phyloP scores from a whole-genome alignment of 768 basidiomycete genomes.

The Termitomyces sp. region DNA sequence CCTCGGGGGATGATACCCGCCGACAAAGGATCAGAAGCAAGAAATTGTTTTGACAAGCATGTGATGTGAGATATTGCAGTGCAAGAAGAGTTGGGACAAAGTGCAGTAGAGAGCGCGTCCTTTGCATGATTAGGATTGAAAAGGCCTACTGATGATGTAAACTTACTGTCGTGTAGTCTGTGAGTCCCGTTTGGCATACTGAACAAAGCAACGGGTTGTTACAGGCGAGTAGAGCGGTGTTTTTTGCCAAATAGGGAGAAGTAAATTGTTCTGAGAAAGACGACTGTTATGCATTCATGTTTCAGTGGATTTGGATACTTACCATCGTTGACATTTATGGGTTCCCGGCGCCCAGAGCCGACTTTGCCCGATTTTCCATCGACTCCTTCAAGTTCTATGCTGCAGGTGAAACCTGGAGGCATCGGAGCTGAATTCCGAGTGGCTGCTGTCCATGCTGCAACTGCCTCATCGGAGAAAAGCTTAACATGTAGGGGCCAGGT shows the following conservation, averaged over 20 bases:
- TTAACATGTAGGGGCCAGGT: slow-evolving; percentile 73
- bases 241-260: slow-evolving; percentile 41
- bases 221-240: slow-evolving; percentile 33
- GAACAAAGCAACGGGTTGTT: slow-evolving; percentile 33
- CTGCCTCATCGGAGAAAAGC: slow-evolving; percentile 62
- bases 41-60: slow-evolving; percentile 49
- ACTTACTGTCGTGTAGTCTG: slow-evolving; percentile 36
- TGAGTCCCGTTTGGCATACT: slow-evolving; percentile 38
- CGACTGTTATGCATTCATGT: neutral
- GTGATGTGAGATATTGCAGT: slow-evolving; percentile 47
- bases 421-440: slow-evolving; percentile 23
- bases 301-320: slow-evolving; percentile 6
- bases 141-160: neutral
- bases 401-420: slow-evolving; percentile 46
- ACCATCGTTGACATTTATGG: slow-evolving; percentile 59
- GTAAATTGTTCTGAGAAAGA: slow-evolving; percentile 40
- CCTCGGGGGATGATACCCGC: slow-evolving; percentile 52
- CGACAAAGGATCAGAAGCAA: slow-evolving; percentile 18
- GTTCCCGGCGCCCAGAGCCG: slow-evolving; percentile 49
- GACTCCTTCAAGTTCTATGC: slow-evolving; percentile 61
- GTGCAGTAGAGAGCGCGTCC: slow-evolving; percentile 44
- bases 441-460: slow-evolving; percentile 44
- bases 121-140: slow-evolving; percentile 16
- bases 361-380: slow-evolving; percentile 53
- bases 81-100: slow-evolving; percentile 51